These are phyloP conservation scores for Datisca glomerata DNA, from an alignment of 306 rosid genomes.

Conservation along the genomic window DNA sequence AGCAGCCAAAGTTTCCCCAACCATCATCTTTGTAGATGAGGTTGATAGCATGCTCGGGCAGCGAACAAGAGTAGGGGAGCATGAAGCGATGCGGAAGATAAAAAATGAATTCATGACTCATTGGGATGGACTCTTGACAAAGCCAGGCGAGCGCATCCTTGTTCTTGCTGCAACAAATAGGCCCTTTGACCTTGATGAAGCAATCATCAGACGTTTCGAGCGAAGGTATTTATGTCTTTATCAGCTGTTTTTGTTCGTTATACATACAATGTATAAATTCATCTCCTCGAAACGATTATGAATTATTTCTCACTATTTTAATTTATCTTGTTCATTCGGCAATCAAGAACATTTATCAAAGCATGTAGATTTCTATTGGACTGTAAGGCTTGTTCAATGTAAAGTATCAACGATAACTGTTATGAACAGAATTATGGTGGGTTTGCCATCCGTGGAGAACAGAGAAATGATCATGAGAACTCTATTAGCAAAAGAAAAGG, in stretches of 20 bases:
- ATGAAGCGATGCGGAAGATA: conserved; percentile 96
- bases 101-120: conserved; percentile 92
- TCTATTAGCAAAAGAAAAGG: conserved; percentile 58
- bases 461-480: conserved; percentile 80
- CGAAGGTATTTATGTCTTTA: conserved; percentile 42
- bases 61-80: conserved; percentile 87
- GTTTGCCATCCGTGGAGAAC: conserved; percentile 73
- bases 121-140: conserved; percentile 90
- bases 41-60: conserved; percentile 99
- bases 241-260: background rate
- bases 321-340: background rate
- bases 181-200: conserved; percentile 96
- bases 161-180: conserved; percentile 98
- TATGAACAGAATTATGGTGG: conserved; percentile 79
- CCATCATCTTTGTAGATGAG: conserved; percentile 94
- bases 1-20: conserved; percentile 90
- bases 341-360: too few species aligned
- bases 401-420: background rate
- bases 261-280: background rate
- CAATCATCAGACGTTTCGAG: conserved; percentile 89
- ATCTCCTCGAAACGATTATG: too few species aligned
- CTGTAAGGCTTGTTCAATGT: background rate
- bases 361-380: background rate
- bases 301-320: too few species aligned
- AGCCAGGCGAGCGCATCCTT: conserved; percentile 66